Base-by-base conservation (phyloP, 2,329 filamentous ascomycete genomes). In the Arthrobotrys pseudoclavata region DNA sequence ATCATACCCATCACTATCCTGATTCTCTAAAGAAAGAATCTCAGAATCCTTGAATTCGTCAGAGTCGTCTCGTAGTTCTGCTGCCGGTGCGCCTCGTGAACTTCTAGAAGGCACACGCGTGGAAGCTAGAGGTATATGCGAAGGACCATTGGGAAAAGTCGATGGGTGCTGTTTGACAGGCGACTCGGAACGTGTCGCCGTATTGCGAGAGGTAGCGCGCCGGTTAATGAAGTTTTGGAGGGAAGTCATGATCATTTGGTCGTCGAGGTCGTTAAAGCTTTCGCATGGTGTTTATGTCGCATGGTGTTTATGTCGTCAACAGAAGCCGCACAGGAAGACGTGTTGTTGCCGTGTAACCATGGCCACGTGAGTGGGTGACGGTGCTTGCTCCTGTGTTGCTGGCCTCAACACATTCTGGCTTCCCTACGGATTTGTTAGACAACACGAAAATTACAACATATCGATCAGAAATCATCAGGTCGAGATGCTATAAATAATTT, bases 211-310 rank as follows among this genome's bases (percentile, higher is more conserved):
- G 37, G 63, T 55, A 29, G 71, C 71, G 26, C 71, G 71, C 57
- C 71, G 53, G 64, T 69, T 76, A 48, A 76, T 76, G 57, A 76
- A 76, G 71, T 60, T 76, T 64, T 76, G 71, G 15, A 76, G 64
- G 22, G 71, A 76, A 18, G 71, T 76, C 71, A 76, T 74, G 69
- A 74, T 76, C 71, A 76, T 76, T 72, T 64, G 37, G 69, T 72
- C 60, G 61, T 64, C 18, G 60, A 48, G 18, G 53, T 69, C 63
- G 62, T 68, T 29, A 52, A 34, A 22, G 12, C 4, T 24, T 50
- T 57, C 15, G 22, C 40, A 31, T 29, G 24, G 61, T 47, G 69
- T 48, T 57, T 37, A 34, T 63, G 70, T 53, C 70, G 22, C 40
- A 31, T 29, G 24, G 61, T 47, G 69, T 48, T 57, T 37, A 34